Evolutionary conservation across 345 rosid genomes (phyloP).

Genomic region (Ceriops zippeliana): DNA sequence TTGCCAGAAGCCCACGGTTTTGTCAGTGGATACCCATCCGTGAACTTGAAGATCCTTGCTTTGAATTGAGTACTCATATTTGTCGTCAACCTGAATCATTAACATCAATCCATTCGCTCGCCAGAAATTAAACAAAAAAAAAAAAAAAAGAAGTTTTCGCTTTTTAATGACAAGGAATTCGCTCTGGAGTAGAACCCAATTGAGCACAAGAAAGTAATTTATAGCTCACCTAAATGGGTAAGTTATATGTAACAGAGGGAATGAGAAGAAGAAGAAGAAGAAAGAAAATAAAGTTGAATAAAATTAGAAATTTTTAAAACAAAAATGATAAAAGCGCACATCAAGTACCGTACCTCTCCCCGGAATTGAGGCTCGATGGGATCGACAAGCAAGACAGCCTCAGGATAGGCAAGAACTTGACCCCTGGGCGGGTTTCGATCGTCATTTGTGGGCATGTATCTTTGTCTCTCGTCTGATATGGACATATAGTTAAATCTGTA

Average conservation of each 20-base stretch:
- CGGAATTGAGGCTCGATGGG: constrained; percentile 24
- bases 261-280: background rate
- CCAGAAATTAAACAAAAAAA: too few species aligned
- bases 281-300: background rate
- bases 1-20: constrained; percentile 24
- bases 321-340: too few species aligned
- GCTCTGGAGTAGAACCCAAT: too few species aligned
- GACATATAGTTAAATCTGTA: constrained; percentile 29
- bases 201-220: too few species aligned
- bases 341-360: constrained; percentile 20
- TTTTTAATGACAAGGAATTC: too few species aligned
- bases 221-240: too few species aligned
- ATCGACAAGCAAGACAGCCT: constrained; percentile 23
- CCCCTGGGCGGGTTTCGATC: constrained; percentile 19
- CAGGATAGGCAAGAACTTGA: constrained; percentile 23
- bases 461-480: constrained; percentile 18
- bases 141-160: too few species aligned
- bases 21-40: constrained; percentile 22
- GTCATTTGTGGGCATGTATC: constrained; percentile 26
- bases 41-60: constrained; percentile 17
- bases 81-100: constrained; percentile 24
- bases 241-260: background rate
- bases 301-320: background rate
- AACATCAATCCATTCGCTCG: too few species aligned
- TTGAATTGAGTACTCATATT: constrained; percentile 23